Percentiles rank a stretch among this genome's conserved stretches.
These are phyloP conservation scores for Apiotrichum veenhuisii DNA, from an alignment of 1,284 basidiomycete species.

Conservation along the genomic window DNA sequence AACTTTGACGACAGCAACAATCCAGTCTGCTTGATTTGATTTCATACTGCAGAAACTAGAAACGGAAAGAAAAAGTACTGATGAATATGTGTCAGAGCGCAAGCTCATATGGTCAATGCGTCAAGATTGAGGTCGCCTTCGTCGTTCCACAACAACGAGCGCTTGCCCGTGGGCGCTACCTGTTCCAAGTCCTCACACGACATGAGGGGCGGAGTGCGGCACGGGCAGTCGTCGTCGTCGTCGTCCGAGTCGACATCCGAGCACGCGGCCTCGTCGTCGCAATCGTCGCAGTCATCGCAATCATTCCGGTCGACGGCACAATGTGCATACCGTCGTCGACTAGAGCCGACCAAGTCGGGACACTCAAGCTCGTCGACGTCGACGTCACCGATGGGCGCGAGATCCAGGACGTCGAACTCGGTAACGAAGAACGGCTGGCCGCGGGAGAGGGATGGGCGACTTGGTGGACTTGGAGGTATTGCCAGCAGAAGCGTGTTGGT, in stretches of 20 bases:
- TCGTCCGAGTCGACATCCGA: slow-evolving; percentile 21
- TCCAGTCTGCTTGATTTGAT: not conserved
- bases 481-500: no score
- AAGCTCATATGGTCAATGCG: not conserved
- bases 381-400: no score
- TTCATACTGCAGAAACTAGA: not conserved
- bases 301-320: slow-evolving; percentile 27
- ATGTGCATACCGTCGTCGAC: not conserved
- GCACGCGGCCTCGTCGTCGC: not conserved
- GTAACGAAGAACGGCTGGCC: not conserved
- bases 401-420: no score
- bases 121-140: not conserved
- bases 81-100: not conserved
- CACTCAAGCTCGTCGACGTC: not conserved
- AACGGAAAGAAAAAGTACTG: not conserved
- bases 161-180: not conserved
- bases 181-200: slow-evolving; percentile 14
- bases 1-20: not conserved
- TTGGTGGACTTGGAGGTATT: slow-evolving; percentile 5
- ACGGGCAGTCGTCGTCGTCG: slow-evolving; percentile 13
- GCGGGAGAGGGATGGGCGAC: not conserved
- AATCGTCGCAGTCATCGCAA: slow-evolving; percentile 21
- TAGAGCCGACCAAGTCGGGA: not conserved
- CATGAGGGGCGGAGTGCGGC: slow-evolving; percentile 29
- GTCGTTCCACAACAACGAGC: not conserved